A percentile compares a stretch with the other conserved stretches of the same genome.
Evolutionary conservation across 192 early-diverging fungal genomes (phyloP).

Genomic region (Coemansia sp.): DNA sequence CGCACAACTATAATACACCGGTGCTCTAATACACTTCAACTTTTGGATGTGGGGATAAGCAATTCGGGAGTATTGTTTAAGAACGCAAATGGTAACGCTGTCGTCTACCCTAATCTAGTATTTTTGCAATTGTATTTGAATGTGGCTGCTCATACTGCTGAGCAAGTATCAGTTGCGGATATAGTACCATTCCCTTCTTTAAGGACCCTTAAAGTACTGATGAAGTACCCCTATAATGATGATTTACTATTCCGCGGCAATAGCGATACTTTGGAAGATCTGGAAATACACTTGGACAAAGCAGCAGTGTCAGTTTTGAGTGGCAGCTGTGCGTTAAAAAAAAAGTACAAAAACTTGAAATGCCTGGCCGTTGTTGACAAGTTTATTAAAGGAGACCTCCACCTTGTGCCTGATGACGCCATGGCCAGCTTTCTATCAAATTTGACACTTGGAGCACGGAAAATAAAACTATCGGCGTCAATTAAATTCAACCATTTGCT

Average conservation of each 20-base stretch:
- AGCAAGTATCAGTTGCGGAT: not conserved
- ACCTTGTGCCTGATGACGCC: not conserved
- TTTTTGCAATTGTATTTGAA: not conserved
- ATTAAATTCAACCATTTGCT: not conserved
- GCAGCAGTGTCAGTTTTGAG: not conserved
- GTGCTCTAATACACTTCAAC: not conserved
- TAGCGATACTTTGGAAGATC: slow-evolving; percentile 1
- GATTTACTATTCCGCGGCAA: slow-evolving; percentile 13
- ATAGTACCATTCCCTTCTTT: slow-evolving; percentile 3
- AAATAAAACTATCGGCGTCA: not conserved
- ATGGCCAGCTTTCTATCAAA: not conserved
- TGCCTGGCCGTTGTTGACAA: not conserved
- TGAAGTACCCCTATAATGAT: slow-evolving; percentile 4
- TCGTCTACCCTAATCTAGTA: slow-evolving; percentile 1
- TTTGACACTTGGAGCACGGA: no score
- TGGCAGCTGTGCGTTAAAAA: not conserved
- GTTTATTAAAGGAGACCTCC: not conserved
- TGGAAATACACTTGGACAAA: not conserved
- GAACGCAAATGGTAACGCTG: not conserved
- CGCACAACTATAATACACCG: not conserved
- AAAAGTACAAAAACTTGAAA: not conserved
- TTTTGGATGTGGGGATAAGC: not conserved
- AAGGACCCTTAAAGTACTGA: not conserved
- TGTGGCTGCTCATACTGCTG: not conserved
- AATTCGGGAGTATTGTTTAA: not conserved